Evolutionary conservation across 192 early-diverging fungal species (phyloP).

Genomic region (Podila verticillata): DNA sequence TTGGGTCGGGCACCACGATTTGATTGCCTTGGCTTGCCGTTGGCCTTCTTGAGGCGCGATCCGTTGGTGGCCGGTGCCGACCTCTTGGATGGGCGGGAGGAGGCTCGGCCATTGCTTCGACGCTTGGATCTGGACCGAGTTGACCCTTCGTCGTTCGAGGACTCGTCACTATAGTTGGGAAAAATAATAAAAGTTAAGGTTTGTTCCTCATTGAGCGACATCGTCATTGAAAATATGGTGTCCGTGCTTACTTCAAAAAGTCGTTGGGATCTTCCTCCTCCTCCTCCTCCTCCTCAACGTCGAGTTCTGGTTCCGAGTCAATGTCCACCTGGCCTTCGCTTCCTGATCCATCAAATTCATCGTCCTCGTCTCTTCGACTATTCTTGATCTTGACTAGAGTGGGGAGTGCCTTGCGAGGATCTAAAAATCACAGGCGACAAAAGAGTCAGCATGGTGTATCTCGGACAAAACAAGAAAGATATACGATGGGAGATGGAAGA

Average conservation of each 20-base stretch:
- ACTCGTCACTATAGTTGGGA: conserved; percentile 9
- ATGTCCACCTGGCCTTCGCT: conserved; percentile 39
- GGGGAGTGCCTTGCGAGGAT: conserved; percentile 41
- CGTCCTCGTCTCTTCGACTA: conserved; percentile 40
- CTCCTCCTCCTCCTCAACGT: conserved; percentile 48
- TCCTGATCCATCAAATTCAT: conserved; percentile 40
- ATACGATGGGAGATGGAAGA: background rate
- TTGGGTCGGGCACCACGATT: background rate
- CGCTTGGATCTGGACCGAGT: background rate
- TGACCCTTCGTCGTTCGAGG: conserved; percentile 28
- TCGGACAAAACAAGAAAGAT: background rate
- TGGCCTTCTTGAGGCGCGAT: background rate
- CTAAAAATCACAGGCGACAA: conserved; percentile 14
- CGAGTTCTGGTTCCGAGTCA: conserved; percentile 40
- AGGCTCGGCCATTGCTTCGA: background rate
- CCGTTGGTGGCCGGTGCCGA: background rate
- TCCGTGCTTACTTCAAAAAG: conserved; percentile 28
- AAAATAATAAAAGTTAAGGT: background rate
- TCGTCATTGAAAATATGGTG: too few relatives aligned
- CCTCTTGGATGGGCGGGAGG: conserved; percentile 1
- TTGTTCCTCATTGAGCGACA: background rate
- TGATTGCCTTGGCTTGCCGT: background rate
- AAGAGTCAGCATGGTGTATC: background rate
- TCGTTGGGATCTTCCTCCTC: conserved; percentile 50
- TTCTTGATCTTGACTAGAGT: conserved; percentile 16